Evolutionary conservation across 2,329 filamentous ascomycete species (phyloP).

Genomic region (Nannizzia gypsea): DNA sequence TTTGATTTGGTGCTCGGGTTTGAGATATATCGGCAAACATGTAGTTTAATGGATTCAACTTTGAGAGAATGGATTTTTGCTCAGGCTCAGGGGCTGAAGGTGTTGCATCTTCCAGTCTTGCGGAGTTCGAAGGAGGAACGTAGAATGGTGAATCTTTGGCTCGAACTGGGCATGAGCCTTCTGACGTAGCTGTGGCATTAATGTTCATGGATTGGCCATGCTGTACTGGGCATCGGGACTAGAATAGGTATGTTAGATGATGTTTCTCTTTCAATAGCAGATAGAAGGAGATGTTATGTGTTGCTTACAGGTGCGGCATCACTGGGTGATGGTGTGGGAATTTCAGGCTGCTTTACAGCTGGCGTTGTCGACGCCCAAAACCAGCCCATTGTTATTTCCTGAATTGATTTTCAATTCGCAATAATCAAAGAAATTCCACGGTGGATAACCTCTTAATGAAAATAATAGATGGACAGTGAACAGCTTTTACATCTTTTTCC

Average conservation of each 20-base stretch:
- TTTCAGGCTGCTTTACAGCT: conserved; percentile 38
- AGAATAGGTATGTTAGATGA: conserved; percentile 11
- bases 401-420: not conserved
- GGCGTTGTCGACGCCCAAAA: conserved; percentile 52
- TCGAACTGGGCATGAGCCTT: conserved; percentile 32
- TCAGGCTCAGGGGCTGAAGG: conserved; percentile 19
- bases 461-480: not conserved
- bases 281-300: conserved; percentile 12
- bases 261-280: not conserved
- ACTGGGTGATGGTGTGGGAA: not conserved
- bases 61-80: conserved; percentile 46
- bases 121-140: conserved; percentile 23
- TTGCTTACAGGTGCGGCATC: not conserved
- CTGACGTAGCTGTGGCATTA: conserved; percentile 23
- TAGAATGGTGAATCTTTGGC: conserved; percentile 42
- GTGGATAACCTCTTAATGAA: not conserved
- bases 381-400: conserved; percentile 48
- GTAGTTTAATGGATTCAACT: conserved; percentile 75
- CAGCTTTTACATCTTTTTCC: not conserved
- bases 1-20: conserved; percentile 60
- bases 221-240: conserved; percentile 63
- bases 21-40: conserved; percentile 88
- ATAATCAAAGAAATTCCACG: not conserved
- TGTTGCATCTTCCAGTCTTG: conserved; percentile 23
- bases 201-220: conserved; percentile 25